phyloP scores from a whole-genome alignment of 2,329 filamentous ascomycete species.

The Arthrobotrys sinensis region DNA sequence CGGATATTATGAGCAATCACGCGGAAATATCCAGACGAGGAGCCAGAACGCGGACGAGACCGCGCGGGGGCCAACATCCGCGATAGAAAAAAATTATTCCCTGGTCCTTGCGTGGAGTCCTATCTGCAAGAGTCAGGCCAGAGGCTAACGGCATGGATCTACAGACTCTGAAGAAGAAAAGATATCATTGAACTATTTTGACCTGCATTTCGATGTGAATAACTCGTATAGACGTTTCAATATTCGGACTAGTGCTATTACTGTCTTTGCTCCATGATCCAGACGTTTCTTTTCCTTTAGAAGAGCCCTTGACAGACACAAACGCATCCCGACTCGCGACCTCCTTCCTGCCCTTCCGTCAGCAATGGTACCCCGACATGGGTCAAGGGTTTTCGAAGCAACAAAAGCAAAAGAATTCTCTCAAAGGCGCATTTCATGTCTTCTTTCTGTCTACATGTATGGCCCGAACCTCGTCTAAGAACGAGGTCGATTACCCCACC shows the following conservation, averaged over 20 bases:
- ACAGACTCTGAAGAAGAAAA: not conserved
- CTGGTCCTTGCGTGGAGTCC: constrained; percentile 1
- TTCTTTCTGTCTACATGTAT: not conserved
- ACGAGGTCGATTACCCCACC: not conserved
- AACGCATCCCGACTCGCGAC: constrained; percentile 44
- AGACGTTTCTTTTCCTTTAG: not conserved
- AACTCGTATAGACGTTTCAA: constrained; percentile 44
- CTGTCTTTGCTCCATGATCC: not conserved
- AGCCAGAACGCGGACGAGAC: not conserved
- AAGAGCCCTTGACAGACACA: not conserved
- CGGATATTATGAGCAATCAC: constrained; percentile 23
- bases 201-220: constrained; percentile 1
- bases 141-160: not conserved
- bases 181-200: not conserved
- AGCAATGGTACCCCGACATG: not conserved
- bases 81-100: not conserved
- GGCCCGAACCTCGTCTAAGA: constrained; percentile 10
- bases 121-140: constrained; percentile 21
- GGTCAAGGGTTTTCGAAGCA: constrained; percentile 16
- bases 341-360: not conserved
- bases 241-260: constrained; percentile 13
- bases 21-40: constrained; percentile 20
- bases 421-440: constrained; percentile 13
- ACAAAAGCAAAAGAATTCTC: constrained; percentile 24
- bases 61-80: constrained; percentile 17